These are phyloP conservation scores for Botrytis sinoallii DNA, from an alignment of 2,329 filamentous ascomycete genomes.

Conservation along the genomic window DNA sequence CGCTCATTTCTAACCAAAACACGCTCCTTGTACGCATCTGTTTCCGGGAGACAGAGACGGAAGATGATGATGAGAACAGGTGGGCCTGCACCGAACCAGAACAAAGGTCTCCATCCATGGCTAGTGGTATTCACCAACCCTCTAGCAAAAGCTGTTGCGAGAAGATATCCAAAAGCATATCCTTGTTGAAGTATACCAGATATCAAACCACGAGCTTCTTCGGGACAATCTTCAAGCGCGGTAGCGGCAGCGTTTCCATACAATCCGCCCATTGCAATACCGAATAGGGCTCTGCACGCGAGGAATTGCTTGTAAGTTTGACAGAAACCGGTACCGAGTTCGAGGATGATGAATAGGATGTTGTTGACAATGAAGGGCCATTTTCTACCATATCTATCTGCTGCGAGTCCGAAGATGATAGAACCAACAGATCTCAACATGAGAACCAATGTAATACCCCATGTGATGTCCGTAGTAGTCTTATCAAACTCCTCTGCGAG, in stretches of 20 bases:
- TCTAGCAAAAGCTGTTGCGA: constrained; percentile 65
- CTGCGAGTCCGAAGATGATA: constrained; percentile 70
- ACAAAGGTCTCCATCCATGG: constrained; percentile 80
- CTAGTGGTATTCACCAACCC: constrained; percentile 72
- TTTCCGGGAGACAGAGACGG: constrained; percentile 76
- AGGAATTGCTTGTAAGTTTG: constrained; percentile 65
- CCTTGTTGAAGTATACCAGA: constrained; percentile 80
- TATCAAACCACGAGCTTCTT: constrained; percentile 66
- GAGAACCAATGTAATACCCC: constrained; percentile 72
- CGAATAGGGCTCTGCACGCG: constrained; percentile 71
- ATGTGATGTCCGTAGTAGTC: constrained; percentile 65
- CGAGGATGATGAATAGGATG: constrained; percentile 66
- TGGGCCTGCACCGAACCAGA: constrained; percentile 83
- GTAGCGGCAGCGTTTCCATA: constrained; percentile 78
- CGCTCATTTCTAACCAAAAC: constrained; percentile 59
- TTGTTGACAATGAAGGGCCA: constrained; percentile 79
- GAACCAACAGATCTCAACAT: constrained; percentile 74
- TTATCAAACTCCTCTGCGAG: constrained; percentile 56
- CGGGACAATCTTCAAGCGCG: constrained; percentile 60
- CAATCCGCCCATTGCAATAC: constrained; percentile 77
- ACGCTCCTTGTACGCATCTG: constrained; percentile 66
- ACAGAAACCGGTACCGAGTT: constrained; percentile 73
- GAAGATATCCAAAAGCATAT: constrained; percentile 75
- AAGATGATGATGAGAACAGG: constrained; percentile 78
- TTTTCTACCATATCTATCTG: constrained; percentile 77